Conservation (phyloP, 1,284 basidiomycete species). For the Sanghuangporus baumii region DNA sequence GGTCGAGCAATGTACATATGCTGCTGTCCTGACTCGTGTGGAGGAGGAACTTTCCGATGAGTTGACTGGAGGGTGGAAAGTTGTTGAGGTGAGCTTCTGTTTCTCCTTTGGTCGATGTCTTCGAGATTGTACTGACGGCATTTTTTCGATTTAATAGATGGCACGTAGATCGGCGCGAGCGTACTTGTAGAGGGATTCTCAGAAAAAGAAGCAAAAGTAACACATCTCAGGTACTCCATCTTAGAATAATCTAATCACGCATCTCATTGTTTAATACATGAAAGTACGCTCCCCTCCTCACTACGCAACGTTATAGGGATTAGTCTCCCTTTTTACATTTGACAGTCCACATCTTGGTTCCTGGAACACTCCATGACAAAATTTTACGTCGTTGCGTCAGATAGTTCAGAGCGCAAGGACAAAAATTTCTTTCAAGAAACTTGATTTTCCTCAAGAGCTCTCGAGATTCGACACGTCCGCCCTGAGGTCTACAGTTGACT, state of each 20-base stretch:
- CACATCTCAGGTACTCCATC: neutral
- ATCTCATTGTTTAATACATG: neutral
- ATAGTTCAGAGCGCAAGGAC: too few species aligned
- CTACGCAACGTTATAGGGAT: too few species aligned
- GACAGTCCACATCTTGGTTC: too few species aligned
- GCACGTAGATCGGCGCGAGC: conserved; percentile 34
- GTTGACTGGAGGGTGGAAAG: conserved; percentile 97
- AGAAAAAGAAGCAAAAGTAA: neutral
- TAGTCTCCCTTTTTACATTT: too few species aligned
- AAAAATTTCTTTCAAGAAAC: too few species aligned
- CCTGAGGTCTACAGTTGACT: too few species aligned
- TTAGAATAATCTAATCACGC: neutral
- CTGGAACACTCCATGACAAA: too few species aligned
- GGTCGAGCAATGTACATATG: conserved; percentile 92
- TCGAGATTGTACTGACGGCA: neutral
- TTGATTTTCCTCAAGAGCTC: too few species aligned
- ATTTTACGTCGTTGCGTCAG: too few species aligned
- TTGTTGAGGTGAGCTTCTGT: conserved; percentile 73
- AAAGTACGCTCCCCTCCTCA: conserved; percentile 1
- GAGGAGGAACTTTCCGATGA: conserved; percentile 87
- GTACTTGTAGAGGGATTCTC: conserved; percentile 26
- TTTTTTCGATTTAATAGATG: conserved; percentile 26
- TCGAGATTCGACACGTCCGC: too few species aligned
- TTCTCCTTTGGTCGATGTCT: neutral
- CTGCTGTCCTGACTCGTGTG: conserved; percentile 84